Evolutionary conservation across 768 basidiomycete genomes (phyloP).

Genomic region (Lepiota brunneoincarnata): DNA sequence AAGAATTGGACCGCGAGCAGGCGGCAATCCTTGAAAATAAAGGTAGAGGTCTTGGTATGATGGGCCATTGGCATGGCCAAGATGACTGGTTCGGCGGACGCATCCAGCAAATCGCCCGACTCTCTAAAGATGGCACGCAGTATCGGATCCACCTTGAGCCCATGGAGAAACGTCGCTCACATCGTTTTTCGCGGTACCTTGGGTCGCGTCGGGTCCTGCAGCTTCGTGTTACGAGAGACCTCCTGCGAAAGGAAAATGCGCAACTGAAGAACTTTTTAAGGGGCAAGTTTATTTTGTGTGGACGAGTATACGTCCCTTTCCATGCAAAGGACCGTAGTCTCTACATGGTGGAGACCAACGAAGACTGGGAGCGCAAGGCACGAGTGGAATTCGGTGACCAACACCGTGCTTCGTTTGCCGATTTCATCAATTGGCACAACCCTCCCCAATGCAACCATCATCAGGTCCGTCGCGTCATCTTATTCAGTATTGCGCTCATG

Average conservation of each 20-base stretch:
- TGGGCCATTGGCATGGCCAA: slow-evolving; percentile 48
- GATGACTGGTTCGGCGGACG: slow-evolving; percentile 66
- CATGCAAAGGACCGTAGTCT: slow-evolving; percentile 59
- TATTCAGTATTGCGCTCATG: neutral
- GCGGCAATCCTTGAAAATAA: slow-evolving; percentile 51
- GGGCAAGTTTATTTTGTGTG: slow-evolving; percentile 59
- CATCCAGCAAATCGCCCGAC: slow-evolving; percentile 54
- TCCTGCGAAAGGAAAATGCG: slow-evolving; percentile 33
- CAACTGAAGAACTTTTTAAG: slow-evolving; percentile 33
- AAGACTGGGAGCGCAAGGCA: slow-evolving; percentile 41
- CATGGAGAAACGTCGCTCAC: slow-evolving; percentile 57
- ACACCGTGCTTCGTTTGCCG: slow-evolving; percentile 38
- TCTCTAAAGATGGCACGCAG: slow-evolving; percentile 26
- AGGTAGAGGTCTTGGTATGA: slow-evolving; percentile 59
- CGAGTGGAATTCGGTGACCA: slow-evolving; percentile 44
- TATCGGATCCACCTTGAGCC: slow-evolving; percentile 49
- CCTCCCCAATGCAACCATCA: slow-evolving; percentile 46
- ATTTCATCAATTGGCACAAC: slow-evolving; percentile 66
- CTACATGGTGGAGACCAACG: slow-evolving; percentile 59
- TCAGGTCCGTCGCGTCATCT: slow-evolving; percentile 49
- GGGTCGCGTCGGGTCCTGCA: slow-evolving; percentile 66
- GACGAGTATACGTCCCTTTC: slow-evolving; percentile 61
- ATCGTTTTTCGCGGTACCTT: slow-evolving; percentile 61
- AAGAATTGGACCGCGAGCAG: slow-evolving; percentile 66
- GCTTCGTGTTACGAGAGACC: slow-evolving; percentile 43